Evolutionary conservation across 768 basidiomycete genomes (phyloP), one percentile per base, ranked within the genome.

Genomic region (Fomitopsis pulvina): DNA sequence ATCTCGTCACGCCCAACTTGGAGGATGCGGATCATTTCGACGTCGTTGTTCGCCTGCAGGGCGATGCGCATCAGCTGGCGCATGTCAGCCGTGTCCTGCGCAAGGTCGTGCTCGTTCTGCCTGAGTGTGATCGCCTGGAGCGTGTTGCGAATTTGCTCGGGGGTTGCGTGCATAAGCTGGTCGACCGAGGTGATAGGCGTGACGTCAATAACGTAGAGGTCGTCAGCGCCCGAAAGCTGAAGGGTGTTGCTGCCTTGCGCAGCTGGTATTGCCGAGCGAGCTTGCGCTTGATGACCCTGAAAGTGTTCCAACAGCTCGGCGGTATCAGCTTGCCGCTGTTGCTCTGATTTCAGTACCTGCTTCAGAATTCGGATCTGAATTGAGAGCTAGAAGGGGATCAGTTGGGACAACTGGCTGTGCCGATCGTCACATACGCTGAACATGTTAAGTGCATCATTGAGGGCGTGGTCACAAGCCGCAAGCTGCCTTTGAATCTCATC

Each of bases 1-100:
- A 87, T 83, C 62, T 87, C 84, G 40, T 79, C 77, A 41, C 79
- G 68, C 28, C 73, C 73, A 39, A 84, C 76, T 54, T 85, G 78
- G 34, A 88, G 68, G 1, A 82, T 74, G 18, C 72, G 68, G 27
- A 87, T 66, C 73, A 88, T 79, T 55, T 80, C 76, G 8, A 70
- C 76, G 58, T 89, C 87, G 54, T 69, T 81, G 47, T 76, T 76
- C 5, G 76, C 69, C 45, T 72, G 69, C 25, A 86, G 66, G 12
- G 84, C 83, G 1, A 62, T 63, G 5, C 76, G 75, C 72, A 90
- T 76, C 44, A 85, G 72, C 50, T 69, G 66, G 1, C 82, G 68
- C 14, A 89, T 67, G 45, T 82, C 77, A 4, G 69, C 73, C 26
- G 71, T 63, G 63, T 89, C 88, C 28, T 63, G 61, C 10, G 68